Evolutionary conservation across 1,284 basidiomycete species (phyloP), one percentile per base, ranked within the genome.

Genomic region (Erythrobasidium hasegawianum): DNA sequence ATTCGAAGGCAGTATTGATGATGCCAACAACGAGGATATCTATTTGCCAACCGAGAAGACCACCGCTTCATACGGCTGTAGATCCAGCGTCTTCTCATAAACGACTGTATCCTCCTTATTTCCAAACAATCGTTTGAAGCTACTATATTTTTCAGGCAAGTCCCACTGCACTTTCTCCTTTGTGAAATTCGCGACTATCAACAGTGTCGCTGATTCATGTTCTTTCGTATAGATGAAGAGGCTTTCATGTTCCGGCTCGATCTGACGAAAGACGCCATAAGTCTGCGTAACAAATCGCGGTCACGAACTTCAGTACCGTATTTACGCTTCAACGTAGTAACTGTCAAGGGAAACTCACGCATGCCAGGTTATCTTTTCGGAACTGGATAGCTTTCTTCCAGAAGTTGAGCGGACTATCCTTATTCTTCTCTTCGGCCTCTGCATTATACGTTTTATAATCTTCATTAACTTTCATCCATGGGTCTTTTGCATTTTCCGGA

Each of bases 381-480:
- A 64, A 24, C n/a, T 24, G n/a, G 13, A 64, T 18, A 10, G 39
- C 24, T 16, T 57, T 40, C 16, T 33, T 20, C 29, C 47, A 66
- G 40, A 59, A 59, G 13, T 27, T 24, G 13, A 66, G 57, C 14
- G 40, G 16, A 43, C 59, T 61, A 14, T 78, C 67, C 0, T 77
- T 69, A 58, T 86, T 81, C 0, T 74, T 69, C 8, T 80, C 57
- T 74, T 87, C 83, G 2, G 75, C 76, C 1, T 75, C 79, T 8
- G 81, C 86, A 73, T 89, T 89, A 82, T 86, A 87, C 1, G 76
- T 72, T 16, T 67, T 69, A 72, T 85, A 86, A 71, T 88, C 86
- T 50, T 87, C 85, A 71, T 87, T 85, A 9, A 87, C 83, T 13
- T 85, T 80, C 86, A 89, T 89, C 88, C 87, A 86, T 75, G 13